These are phyloP conservation scores for Fusarium penzigii DNA, from an alignment of 2,329 filamentous ascomycete genomes.

Conservation along the genomic window DNA sequence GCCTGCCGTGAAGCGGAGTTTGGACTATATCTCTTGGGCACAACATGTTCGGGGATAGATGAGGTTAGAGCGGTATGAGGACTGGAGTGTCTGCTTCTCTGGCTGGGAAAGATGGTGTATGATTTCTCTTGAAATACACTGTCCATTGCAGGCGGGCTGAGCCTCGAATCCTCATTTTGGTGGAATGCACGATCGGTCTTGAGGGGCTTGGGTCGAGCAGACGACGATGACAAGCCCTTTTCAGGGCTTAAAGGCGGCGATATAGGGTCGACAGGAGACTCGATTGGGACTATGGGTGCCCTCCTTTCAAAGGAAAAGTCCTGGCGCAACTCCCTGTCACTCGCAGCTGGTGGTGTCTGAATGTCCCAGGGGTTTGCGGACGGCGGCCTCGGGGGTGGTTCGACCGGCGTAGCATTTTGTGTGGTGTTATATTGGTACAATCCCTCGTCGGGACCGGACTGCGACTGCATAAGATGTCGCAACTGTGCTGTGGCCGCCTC, in stretches of 20 bases:
- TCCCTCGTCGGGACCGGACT: slow-evolving; percentile 28
- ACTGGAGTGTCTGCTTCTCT: slow-evolving; percentile 23
- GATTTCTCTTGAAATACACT: slow-evolving; percentile 19
- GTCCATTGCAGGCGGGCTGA: slow-evolving; percentile 24
- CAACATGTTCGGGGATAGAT: slow-evolving; percentile 30
- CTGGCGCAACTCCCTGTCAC: slow-evolving; percentile 20
- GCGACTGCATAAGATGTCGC: slow-evolving; percentile 28
- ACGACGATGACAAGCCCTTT: slow-evolving; percentile 4
- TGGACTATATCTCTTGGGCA: slow-evolving; percentile 19
- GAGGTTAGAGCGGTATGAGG: slow-evolving; percentile 26
- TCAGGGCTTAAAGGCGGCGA: slow-evolving; percentile 27
- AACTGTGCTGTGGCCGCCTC: slow-evolving; percentile 34
- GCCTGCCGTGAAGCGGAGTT: slow-evolving; percentile 18
- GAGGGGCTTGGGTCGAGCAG: slow-evolving; percentile 20
- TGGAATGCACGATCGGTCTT: slow-evolving; percentile 24
- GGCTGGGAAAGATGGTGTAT: slow-evolving; percentile 27
- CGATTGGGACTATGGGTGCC: slow-evolving; percentile 23
- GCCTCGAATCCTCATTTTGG: slow-evolving; percentile 23
- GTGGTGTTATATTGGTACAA: slow-evolving; percentile 18
- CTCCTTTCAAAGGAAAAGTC: slow-evolving; percentile 28
- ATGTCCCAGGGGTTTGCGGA: slow-evolving; percentile 47
- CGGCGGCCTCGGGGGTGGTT: slow-evolving; percentile 37
- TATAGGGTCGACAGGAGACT: slow-evolving; percentile 23
- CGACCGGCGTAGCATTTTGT: slow-evolving; percentile 18
- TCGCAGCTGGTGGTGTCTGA: slow-evolving; percentile 21